phyloP scores from a whole-genome alignment of 2,329 filamentous ascomycete genomes.

The Akanthomyces uredinophilus region DNA sequence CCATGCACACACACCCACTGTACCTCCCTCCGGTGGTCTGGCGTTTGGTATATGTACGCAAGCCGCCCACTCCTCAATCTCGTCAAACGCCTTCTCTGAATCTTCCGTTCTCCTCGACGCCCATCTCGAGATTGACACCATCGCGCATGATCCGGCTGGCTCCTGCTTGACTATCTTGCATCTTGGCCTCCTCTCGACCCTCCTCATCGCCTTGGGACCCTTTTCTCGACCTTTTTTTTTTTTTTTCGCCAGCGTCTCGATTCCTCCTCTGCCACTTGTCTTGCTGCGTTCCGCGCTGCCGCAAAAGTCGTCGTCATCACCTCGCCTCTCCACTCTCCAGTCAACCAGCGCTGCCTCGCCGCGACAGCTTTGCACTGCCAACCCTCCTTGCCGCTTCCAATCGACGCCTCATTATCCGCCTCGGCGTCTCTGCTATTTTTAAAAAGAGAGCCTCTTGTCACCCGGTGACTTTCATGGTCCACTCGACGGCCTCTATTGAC shows the following conservation, averaged over 20 bases:
- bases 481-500: neutral
- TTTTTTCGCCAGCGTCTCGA: neutral
- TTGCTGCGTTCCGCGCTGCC: neutral
- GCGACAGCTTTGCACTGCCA: slow-evolving; percentile 13
- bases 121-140: neutral
- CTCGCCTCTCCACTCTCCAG: slow-evolving; percentile 6
- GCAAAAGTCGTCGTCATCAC: slow-evolving; percentile 13
- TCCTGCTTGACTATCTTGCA: neutral
- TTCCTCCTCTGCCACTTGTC: neutral
- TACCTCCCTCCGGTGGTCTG: neutral
- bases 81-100: neutral
- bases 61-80: neutral
- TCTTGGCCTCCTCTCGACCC: neutral
- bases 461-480: neutral
- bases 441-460: neutral
- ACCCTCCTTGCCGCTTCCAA: neutral
- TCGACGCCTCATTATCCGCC: slow-evolving; percentile 1
- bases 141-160: neutral
- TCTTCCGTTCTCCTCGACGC: slow-evolving; percentile 1
- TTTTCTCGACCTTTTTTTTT: neutral
- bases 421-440: neutral
- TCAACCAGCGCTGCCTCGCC: slow-evolving; percentile 1
- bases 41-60: slow-evolving; percentile 4
- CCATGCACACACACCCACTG: neutral
- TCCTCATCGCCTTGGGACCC: no score